Evolutionary conservation across 2,329 filamentous ascomycete species (phyloP), one percentile per base, ranked within the genome.

Genomic region (Xylaria multiplex): DNA sequence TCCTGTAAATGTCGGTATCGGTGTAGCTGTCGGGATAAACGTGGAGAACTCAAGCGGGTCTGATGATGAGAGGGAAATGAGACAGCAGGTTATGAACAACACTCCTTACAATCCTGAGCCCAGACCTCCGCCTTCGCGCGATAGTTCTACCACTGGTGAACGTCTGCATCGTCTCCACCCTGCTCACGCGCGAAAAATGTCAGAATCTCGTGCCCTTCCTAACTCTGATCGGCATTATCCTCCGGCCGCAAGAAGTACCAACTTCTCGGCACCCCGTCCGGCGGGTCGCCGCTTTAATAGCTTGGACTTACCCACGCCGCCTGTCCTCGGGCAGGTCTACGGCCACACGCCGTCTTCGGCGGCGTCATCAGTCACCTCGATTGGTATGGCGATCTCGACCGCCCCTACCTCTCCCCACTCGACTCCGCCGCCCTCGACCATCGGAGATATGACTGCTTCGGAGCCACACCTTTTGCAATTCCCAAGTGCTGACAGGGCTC

Each of bases 251-350:
- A 71, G 71, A 30, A 75, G 70, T 54, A 73, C 70, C 6, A 73
- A 70, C 57, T 76, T 74, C 62, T 69, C 72, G 45, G 69, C 71
- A 16, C 72, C 73, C 66, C 74, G 70, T 57, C 71, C 75, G 22
- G 13, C 69, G 13, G 65, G 60, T 64, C 67, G 68, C n/a, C 71
- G 69, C 9, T 50, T 56, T 24, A 52, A 64, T 22, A 65, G 53
- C 54, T 9, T 59, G 27, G 71, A 70, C 37, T 62, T 48, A 11
- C 55, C 70, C 11, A 59, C 37, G 24, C 45, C 67, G 30, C 52
- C 63, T 61, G 54, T 60, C 22, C 43, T 64, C 1, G 61, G 65
- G n/a, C 68, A 64, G 32, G 37, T 58, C n/a, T 66, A 62, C 54
- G 69, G 66, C 19, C 52, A 64, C 22, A 62, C 71, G 40, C 66